phyloP scores from a whole-genome alignment of 306 rosid genomes.

The Echinosophora koreensis region DNA sequence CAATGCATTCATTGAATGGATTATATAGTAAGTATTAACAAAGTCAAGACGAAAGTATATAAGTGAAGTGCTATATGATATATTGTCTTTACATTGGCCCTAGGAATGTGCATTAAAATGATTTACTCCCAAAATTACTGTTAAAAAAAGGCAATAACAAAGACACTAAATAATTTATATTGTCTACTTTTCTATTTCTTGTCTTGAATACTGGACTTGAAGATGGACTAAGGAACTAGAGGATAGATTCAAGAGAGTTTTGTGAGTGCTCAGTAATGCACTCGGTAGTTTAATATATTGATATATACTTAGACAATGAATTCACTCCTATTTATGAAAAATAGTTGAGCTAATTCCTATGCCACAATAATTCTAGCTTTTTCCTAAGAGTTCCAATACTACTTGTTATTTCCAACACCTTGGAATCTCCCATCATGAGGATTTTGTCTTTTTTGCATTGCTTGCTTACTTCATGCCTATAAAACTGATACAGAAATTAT shows the following conservation, averaged over 20 bases:
- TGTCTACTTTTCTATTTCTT: not conserved
- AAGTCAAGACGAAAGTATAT: constrained; percentile 1
- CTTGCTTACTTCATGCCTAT: constrained; percentile 47
- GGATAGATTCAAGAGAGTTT: not conserved
- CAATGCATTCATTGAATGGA: constrained; percentile 29
- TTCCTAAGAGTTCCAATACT: not conserved
- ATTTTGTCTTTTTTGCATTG: constrained; percentile 29
- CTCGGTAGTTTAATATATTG: not conserved
- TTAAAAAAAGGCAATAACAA: constrained; percentile 3
- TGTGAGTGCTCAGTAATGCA: not conserved
- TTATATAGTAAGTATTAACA: not conserved
- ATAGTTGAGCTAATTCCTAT: not conserved
- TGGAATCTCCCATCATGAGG: constrained; percentile 11
- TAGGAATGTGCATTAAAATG: constrained; percentile 7
- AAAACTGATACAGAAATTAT: constrained; percentile 49
- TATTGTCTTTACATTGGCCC: constrained; percentile 19
- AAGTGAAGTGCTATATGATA: constrained; percentile 21
- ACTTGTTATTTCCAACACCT: not conserved
- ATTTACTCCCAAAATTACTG: not conserved
- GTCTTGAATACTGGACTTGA: not conserved
- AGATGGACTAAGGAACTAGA: no score
- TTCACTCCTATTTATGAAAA: not conserved
- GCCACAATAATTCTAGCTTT: not conserved
- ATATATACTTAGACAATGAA: not conserved
- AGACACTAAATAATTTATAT: not conserved